Percentiles rank a stretch among this genome's conserved stretches.
phyloP scores from a whole-genome alignment of 371 early-diverging fungal genomes.

The Lichtheimia corymbifera region DNA sequence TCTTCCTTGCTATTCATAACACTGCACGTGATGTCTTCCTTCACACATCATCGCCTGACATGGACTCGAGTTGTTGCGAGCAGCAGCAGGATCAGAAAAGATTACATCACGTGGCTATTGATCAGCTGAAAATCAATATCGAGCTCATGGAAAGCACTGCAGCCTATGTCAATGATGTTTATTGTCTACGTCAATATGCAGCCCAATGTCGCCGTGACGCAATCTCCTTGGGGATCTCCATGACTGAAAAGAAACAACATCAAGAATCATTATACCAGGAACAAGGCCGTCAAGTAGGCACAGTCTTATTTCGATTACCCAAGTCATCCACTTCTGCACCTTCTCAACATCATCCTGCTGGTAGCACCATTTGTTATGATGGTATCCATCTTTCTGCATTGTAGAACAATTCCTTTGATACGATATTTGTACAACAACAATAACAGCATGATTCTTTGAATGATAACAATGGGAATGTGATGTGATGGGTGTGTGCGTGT shows the following conservation, averaged over 20 bases:
- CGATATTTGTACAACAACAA: too few relatives aligned
- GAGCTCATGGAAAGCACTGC: slow-evolving; percentile 30
- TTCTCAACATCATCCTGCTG: too few relatives aligned
- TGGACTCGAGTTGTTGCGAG: slow-evolving; percentile 10
- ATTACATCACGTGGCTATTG: slow-evolving; percentile 17
- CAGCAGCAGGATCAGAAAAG: background rate
- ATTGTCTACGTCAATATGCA: slow-evolving; percentile 39
- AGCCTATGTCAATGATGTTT: slow-evolving; percentile 40
- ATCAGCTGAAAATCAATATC: slow-evolving; percentile 34
- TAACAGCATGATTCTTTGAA: too few relatives aligned
- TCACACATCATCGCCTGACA: background rate
- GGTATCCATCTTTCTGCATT: too few relatives aligned
- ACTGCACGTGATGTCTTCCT: slow-evolving; percentile 26
- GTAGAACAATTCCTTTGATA: too few relatives aligned
- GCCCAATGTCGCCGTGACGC: slow-evolving; percentile 25
- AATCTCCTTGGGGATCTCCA: slow-evolving; percentile 14
- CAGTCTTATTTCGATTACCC: too few relatives aligned
- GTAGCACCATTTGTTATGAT: too few relatives aligned
- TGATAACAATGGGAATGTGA: too few relatives aligned
- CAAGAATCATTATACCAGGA: background rate
- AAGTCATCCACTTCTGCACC: too few relatives aligned
- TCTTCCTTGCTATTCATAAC: slow-evolving; percentile 48
- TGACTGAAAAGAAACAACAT: background rate
- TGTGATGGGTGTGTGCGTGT: too few relatives aligned
- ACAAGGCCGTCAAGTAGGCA: too few relatives aligned